These are phyloP conservation scores for Hypoxylon sp. DNA, from an alignment of 2,329 filamentous ascomycete genomes.

Conservation along the genomic window DNA sequence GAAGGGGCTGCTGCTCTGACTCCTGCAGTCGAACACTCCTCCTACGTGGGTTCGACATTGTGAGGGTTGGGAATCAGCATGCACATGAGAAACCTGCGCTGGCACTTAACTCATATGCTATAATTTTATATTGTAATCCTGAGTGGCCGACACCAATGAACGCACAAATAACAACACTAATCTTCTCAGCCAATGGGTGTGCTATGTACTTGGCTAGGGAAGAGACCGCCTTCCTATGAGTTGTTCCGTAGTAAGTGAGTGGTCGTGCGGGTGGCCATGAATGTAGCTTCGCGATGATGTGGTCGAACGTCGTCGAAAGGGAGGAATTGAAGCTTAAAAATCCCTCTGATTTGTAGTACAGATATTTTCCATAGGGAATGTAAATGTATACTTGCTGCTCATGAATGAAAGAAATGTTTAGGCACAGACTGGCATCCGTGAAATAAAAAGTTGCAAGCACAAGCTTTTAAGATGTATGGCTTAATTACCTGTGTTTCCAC, in stretches of 20 bases:
- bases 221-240: conserved; percentile 13
- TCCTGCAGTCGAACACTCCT: conserved; percentile 44
- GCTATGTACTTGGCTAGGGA: conserved; percentile 6
- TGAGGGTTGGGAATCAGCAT: conserved; percentile 15
- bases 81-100: background rate
- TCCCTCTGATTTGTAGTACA: conserved; percentile 3
- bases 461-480: background rate
- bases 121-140: conserved; percentile 16
- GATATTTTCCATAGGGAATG: conserved; percentile 5
- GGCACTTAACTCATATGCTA: conserved; percentile 12
- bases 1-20: conserved; percentile 55
- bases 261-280: conserved; percentile 9
- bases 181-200: conserved; percentile 16
- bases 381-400: background rate
- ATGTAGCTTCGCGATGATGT: conserved; percentile 13
- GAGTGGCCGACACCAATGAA: conserved; percentile 8
- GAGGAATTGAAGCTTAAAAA: conserved; percentile 10
- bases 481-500: conserved; percentile 16
- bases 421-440: conserved; percentile 5
- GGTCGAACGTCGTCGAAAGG: conserved; percentile 7
- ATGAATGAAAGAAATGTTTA: conserved; percentile 25
- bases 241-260: conserved; percentile 20
- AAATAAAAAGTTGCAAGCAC: conserved; percentile 9
- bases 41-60: conserved; percentile 41
- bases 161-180: conserved; percentile 1